Conservation (phyloP, 2,329 filamentous ascomycete genomes). For the Phaeoacremonium minimum region DNA sequence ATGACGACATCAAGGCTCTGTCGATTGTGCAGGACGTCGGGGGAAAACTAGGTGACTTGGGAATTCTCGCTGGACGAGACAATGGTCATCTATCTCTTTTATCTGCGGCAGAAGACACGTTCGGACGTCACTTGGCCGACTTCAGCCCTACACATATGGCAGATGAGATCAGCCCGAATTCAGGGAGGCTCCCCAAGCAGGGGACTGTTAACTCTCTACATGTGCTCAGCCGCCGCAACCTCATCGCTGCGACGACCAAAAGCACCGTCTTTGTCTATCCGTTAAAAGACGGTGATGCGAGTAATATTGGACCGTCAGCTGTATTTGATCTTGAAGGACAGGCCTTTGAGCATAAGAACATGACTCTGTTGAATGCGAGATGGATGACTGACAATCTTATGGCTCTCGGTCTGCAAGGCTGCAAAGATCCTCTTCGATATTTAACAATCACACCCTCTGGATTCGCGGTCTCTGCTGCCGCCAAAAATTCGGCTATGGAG, state of each 20-base stretch:
- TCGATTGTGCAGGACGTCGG: slow-evolving; percentile 28
- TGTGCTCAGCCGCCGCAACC: slow-evolving; percentile 15
- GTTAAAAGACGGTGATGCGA: slow-evolving; percentile 12
- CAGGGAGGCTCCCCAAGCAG: too few relatives aligned
- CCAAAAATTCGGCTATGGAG: slow-evolving; percentile 23
- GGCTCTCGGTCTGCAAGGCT: slow-evolving; percentile 39
- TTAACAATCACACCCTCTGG: slow-evolving; percentile 42
- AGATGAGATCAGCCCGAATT: too few relatives aligned
- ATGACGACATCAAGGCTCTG: slow-evolving; percentile 45
- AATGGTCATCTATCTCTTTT: slow-evolving; percentile 44
- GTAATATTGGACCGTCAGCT: slow-evolving; percentile 10
- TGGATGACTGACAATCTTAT: slow-evolving; percentile 41
- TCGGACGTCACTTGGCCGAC: slow-evolving; percentile 22
- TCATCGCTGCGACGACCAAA: slow-evolving; percentile 28
- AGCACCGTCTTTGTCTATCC: slow-evolving; percentile 27
- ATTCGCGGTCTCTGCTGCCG: slow-evolving; percentile 27
- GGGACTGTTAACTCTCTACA: slow-evolving; percentile 30
- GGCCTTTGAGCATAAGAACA: slow-evolving; percentile 8
- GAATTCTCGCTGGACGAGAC: slow-evolving; percentile 42
- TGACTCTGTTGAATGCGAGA: slow-evolving; percentile 26
- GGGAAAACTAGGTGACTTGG: slow-evolving; percentile 16
- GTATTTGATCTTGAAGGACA: slow-evolving; percentile 13
- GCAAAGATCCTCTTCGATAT: slow-evolving; percentile 37
- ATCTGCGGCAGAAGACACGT: slow-evolving; percentile 27
- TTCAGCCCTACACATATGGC: slow-evolving; percentile 16